Evolutionary conservation across 164 flowering plant genomes (phyloP), one percentile per base, ranked within the genome.

Genomic region (Nymphaea thermarum): DNA sequence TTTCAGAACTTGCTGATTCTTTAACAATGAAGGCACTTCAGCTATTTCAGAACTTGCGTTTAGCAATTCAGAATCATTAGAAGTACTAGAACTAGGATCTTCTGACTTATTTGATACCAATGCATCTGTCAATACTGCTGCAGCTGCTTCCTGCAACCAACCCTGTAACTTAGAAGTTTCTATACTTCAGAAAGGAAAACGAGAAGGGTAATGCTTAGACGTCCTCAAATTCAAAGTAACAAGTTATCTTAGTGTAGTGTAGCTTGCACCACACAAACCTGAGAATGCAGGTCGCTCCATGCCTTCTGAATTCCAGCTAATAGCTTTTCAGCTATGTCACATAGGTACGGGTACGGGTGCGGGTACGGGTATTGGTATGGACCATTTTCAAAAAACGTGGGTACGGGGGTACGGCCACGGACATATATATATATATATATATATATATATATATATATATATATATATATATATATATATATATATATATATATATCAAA

Each of bases 231-330:
- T 25, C 36, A 25, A 25, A 25, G 36, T 25, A 25, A 1, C 1
- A 25, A 0, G 36, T 25, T 25, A 25, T 51, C 57, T 4, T 5
- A 51, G 2, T 3, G 14, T 51, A 15, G 16, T 41, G n/a, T 8
- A 61, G 1, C 64, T 17, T 17, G 42, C 42, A 62, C n/a, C 4
- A 41, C 18, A 62, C 64, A 17, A 61, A 87, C 98, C 92, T 86
- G 90, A 62, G 85, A 70, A 75, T 87, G 96, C 74, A 91, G 87
- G 73, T 86, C 81, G 67, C 78, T 65, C 84, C 87, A 85, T 71
- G 87, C 83, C 79, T 83, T 86, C 70, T 87, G 85, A 65, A 89
- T 77, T 70, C 72, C 82, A 60, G 88, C 83, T 15, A 82, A 80
- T 55, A 91, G 80, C 70, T 66, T 63, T 71, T n/a, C n/a, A n/a